These are phyloP conservation scores for Capronia coronata DNA, from an alignment of 2,329 filamentous ascomycete genomes.

Conservation along the genomic window DNA sequence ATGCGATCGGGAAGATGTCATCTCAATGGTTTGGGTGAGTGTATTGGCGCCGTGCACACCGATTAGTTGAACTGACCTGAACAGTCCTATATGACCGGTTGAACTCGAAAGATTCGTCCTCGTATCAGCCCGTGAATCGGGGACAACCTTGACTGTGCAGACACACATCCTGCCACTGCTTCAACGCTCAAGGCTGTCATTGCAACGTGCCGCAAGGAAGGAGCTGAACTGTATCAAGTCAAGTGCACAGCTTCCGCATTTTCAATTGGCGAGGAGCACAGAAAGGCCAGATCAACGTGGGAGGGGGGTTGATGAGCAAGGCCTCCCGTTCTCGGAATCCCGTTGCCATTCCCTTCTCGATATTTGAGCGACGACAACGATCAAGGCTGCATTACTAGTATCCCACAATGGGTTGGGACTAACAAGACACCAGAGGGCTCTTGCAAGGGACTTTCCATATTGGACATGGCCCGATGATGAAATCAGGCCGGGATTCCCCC, in stretches of 20 bases:
- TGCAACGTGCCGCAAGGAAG: background rate
- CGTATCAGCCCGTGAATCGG: background rate
- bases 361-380: background rate
- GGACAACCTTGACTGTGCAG: background rate
- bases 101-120: background rate
- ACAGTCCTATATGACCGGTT: constrained; percentile 6
- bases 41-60: background rate
- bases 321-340: background rate
- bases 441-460: background rate
- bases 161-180: background rate
- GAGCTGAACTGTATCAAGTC: background rate
- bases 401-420: too few species aligned
- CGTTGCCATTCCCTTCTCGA: background rate
- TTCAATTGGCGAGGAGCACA: background rate
- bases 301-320: too few species aligned
- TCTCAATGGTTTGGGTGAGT: constrained; percentile 53
- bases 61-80: constrained; percentile 3
- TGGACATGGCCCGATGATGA: background rate
- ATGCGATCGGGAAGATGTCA: constrained; percentile 95
- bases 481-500: background rate
- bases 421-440: background rate
- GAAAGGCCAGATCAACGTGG: background rate
- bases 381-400: background rate
- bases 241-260: background rate
- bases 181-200: background rate